These are phyloP conservation scores for Trichoderma sp. DNA, from an alignment of 2,329 filamentous ascomycete genomes.

Conservation along the genomic window DNA sequence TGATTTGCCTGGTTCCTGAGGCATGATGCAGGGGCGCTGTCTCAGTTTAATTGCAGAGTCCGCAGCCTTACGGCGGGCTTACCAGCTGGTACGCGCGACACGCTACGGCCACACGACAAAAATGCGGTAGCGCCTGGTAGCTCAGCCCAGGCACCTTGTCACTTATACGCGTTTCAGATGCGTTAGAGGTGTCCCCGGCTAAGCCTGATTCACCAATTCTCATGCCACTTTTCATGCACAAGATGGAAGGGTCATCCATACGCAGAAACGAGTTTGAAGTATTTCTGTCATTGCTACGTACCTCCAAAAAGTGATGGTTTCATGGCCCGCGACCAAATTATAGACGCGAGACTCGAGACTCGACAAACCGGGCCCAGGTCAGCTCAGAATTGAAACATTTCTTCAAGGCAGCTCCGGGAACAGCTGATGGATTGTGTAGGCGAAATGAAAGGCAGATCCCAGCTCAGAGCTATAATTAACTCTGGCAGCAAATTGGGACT, in stretches of 20 bases:
- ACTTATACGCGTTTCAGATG: constrained; percentile 25
- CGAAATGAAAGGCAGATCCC: constrained; percentile 25
- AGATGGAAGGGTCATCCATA: constrained; percentile 22
- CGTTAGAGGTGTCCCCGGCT: constrained; percentile 13
- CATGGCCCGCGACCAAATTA: background rate
- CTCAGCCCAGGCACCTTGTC: background rate
- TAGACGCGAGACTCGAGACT: constrained; percentile 1
- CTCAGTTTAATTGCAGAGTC: constrained; percentile 9
- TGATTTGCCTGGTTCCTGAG: constrained; percentile 18
- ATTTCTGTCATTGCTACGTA: background rate
- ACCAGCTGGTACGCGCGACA: constrained; percentile 9
- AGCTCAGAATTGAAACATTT: constrained; percentile 18
- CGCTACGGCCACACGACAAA: background rate
- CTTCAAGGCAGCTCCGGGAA: background rate
- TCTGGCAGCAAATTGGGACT: background rate
- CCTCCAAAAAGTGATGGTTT: background rate
- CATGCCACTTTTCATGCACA: constrained; percentile 8
- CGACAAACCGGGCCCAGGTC: background rate
- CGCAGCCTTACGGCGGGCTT: constrained; percentile 15
- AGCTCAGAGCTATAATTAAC: constrained; percentile 19
- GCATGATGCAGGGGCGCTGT: background rate
- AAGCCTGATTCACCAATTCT: constrained; percentile 15
- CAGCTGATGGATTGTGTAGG: background rate
- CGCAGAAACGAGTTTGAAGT: constrained; percentile 19
- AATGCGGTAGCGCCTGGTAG: background rate